These are phyloP conservation scores for Penicillium subrubescens DNA, from an alignment of 495 filamentous ascomycete species.

Conservation along the genomic window DNA sequence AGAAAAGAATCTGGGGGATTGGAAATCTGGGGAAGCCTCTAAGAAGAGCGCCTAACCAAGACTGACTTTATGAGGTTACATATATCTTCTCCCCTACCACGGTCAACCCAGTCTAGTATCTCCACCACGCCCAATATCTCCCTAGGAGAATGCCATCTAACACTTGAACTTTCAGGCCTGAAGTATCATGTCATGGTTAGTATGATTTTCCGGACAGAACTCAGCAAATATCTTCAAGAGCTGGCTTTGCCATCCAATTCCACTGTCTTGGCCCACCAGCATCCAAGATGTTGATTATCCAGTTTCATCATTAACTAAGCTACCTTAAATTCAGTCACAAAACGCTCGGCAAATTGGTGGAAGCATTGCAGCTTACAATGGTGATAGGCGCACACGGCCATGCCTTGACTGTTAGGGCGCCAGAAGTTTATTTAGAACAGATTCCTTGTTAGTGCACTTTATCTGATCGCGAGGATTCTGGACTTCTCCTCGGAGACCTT, in stretches of 20 bases:
- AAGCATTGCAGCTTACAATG: background rate
- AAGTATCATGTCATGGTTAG: background rate
- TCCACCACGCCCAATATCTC: too few species aligned
- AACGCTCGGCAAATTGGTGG: too few species aligned
- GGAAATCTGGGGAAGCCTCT: background rate
- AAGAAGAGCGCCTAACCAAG: background rate
- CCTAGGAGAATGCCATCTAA: background rate
- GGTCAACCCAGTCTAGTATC: too few species aligned
- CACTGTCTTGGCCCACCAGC: background rate
- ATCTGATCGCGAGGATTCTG: background rate
- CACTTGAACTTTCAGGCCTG: background rate
- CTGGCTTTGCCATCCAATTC: background rate
- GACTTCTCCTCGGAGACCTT: background rate
- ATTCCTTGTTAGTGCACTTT: background rate
- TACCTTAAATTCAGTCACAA: too few species aligned
- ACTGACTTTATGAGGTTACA: background rate
- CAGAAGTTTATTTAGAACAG: background rate
- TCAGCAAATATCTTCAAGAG: background rate
- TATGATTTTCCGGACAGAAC: background rate
- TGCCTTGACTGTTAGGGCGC: background rate
- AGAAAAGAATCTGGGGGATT: background rate
- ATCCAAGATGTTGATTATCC: background rate
- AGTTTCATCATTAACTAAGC: background rate
- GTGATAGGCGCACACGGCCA: background rate
- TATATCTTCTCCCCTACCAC: background rate